Evolutionary conservation across 108 stramenopile species (phyloP).

Genomic region (Pseudonitzschia multistriata): DNA sequence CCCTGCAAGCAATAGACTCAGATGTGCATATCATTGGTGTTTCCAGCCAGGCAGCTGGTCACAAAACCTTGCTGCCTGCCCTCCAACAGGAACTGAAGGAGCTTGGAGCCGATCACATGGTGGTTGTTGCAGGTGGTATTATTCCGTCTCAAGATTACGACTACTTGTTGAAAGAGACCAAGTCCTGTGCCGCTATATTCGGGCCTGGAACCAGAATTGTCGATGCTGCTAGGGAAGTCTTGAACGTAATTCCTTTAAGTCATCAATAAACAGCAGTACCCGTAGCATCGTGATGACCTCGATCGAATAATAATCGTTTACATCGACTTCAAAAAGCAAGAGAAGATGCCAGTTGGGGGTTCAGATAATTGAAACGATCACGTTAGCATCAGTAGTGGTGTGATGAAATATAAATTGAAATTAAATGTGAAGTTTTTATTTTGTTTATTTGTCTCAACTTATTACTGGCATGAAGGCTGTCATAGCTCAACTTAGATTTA

Average conservation of each 20-base stretch:
- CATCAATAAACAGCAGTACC: background rate
- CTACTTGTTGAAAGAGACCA: constrained; percentile 74
- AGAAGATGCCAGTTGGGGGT: background rate
- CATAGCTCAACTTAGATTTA: no score
- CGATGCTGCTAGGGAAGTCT: constrained; percentile 76
- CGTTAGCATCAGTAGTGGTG: no score
- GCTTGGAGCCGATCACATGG: constrained; percentile 78
- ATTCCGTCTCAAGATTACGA: constrained; percentile 96
- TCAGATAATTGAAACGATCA: background rate
- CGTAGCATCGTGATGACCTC: no score
- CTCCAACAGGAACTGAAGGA: constrained; percentile 84
- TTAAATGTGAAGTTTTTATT: no score
- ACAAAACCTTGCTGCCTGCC: constrained; percentile 94
- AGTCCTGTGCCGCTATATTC: constrained; percentile 88
- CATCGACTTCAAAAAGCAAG: background rate
- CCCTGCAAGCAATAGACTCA: constrained; percentile 91
- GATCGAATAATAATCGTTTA: background rate
- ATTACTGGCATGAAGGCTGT: no score
- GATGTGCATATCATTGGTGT: constrained; percentile 98
- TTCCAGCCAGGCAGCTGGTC: constrained; percentile 94
- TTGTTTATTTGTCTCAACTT: no score
- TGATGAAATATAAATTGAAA: no score
- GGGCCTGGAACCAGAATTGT: constrained; percentile 97
- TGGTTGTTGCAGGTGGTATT: constrained; percentile 95
- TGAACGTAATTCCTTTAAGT: constrained; percentile 55